Conservation (phyloP, 2,329 filamentous ascomycete species). For the Elsinoe perseae region DNA sequence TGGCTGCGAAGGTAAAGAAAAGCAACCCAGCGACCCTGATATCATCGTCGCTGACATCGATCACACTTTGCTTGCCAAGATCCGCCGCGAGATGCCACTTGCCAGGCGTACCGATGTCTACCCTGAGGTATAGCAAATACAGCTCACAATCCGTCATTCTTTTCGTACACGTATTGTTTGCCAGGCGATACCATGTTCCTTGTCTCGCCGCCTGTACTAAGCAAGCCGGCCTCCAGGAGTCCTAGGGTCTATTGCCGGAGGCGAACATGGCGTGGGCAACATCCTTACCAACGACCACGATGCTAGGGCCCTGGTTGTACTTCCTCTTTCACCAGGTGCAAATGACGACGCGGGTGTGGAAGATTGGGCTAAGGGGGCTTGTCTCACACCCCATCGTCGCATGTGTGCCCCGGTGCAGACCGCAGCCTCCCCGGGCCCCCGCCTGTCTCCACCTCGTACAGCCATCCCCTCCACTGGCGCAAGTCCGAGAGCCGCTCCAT, state of each 20-base stretch:
- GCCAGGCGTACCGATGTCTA: slow-evolving; percentile 27
- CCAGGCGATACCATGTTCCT: neutral
- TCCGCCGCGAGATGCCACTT: slow-evolving; percentile 32
- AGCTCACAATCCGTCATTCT: neutral
- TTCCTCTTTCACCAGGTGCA: neutral
- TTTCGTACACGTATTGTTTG: neutral
- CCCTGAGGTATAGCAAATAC: slow-evolving; percentile 18
- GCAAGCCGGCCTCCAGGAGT: neutral
- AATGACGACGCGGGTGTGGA: neutral
- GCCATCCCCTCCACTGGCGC: neutral
- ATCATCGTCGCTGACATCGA: slow-evolving; percentile 36
- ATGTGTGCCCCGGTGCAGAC: neutral
- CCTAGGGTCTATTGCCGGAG: neutral
- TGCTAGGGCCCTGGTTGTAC: neutral
- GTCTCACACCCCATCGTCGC: neutral
- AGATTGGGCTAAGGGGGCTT: neutral
- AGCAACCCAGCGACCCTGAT: slow-evolving; percentile 34
- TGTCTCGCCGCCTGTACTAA: neutral
- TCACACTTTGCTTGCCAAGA: slow-evolving; percentile 31
- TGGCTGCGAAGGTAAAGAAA: slow-evolving; percentile 39
- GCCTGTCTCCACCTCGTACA: neutral
- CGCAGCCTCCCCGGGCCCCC: neutral
- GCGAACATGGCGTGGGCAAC: neutral
- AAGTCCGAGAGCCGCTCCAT: neutral
- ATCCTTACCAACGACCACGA: neutral